Base-by-base conservation (phyloP, 768 basidiomycete species). In the Trametes cubensis region DNA sequence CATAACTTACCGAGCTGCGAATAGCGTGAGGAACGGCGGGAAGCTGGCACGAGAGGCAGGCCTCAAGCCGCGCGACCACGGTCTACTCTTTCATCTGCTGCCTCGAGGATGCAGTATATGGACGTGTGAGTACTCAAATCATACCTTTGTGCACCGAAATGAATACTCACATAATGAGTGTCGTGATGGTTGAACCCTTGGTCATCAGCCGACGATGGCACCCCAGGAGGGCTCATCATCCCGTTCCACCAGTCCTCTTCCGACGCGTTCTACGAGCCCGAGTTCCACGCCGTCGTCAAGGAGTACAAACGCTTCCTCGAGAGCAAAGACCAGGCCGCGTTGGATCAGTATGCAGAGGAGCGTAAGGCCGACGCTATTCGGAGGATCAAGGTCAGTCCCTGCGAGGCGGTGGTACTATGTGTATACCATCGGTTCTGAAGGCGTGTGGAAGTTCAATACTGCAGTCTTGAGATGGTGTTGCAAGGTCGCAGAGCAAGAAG, bases 1-100 rank as follows among this genome's bases (percentile, higher is more conserved):
- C 7, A 34, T 11, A 34, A 34, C 34, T 34, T 2, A 34, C 5
- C 34, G 34, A 5, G 5, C 34, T 11, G 34, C 34, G 34, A 11
- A 34, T 28, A 63, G 56, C 44, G 51, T 52, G 17, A 7, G 44
- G 10, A 46, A 52, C 14, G 59, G 59, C 5, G 51, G 59, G 17
- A 34, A 53, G 46, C 45, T 60, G 2, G 26, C 38, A 5, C 38
- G 51, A 10, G 25, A 60, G 20, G 25, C 28, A 21, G 42, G 44
- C n/a, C n/a, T 53, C 46, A n/a, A 38, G 18, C 14, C 28, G 13
- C 40, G 34, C 34, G 34, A 34, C 10, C 34, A 34, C 34, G 34
- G 6, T 11, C 10, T 34, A 34, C 34, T 52, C 18, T 55, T 41
- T 47, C 23, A 61, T 28, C 41, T 51, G 17, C 18, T 55, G 25